Percentiles rank a stretch among this genome's conserved stretches.
These are phyloP conservation scores for Trebouxiophyceae sp. DNA, from an alignment of 163 green algal genomes.

Conservation along the genomic window DNA sequence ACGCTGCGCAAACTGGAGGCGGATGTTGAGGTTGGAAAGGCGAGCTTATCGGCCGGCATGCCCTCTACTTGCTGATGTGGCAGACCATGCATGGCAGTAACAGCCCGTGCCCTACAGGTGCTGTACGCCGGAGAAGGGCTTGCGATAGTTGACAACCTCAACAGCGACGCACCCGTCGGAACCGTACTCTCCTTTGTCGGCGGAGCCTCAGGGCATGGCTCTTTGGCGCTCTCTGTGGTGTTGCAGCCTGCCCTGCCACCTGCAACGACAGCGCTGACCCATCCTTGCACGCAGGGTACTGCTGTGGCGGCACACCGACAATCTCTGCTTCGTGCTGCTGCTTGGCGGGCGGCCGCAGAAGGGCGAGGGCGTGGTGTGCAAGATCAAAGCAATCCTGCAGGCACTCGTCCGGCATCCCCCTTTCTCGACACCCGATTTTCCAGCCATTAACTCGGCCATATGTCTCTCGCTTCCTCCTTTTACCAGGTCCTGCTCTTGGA, in stretches of 20 bases:
- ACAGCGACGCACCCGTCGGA: constrained; percentile 75
- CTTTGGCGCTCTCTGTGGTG: neutral
- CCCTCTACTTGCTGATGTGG: too few relatives aligned
- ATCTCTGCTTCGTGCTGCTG: constrained; percentile 69
- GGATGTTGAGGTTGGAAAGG: constrained; percentile 59
- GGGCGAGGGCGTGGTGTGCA: constrained; percentile 59
- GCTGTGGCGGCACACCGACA: constrained; percentile 73
- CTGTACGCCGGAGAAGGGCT: constrained; percentile 29
- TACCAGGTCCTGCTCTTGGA: neutral
- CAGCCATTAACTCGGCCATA: neutral
- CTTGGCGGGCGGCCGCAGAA: constrained; percentile 38
- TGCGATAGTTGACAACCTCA: constrained; percentile 58
- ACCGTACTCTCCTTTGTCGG: constrained; percentile 70
- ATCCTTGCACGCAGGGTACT: constrained; percentile 72
- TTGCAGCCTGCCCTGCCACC: neutral
- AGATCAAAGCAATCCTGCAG: constrained; percentile 76
- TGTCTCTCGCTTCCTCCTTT: neutral
- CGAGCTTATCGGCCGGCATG: too few relatives aligned
- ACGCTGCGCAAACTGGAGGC: constrained; percentile 63
- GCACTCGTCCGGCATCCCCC: constrained; percentile 12
- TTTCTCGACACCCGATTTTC: neutral
- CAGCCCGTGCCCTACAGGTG: constrained; percentile 43
- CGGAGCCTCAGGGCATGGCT: constrained; percentile 47
- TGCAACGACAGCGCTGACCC: too few relatives aligned
- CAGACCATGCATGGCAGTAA: neutral